A percentile compares a stretch with the other conserved stretches of the same genome.
These are phyloP conservation scores for Suhomyces prunicola DNA, from an alignment of 805 yeast species.

Conservation along the genomic window DNA sequence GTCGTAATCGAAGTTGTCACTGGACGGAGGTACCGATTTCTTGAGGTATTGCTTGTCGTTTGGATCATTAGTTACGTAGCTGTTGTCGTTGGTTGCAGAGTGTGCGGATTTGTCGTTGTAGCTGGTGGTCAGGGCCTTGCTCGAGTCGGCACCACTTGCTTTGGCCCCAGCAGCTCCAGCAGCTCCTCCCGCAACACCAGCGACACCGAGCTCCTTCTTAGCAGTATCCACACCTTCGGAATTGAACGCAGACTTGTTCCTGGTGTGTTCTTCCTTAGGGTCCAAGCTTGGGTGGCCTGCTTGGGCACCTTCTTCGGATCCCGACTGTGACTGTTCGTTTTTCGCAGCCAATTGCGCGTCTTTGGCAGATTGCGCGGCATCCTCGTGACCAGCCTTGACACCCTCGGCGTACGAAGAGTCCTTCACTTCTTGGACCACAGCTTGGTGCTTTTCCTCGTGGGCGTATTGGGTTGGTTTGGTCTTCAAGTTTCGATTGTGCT, in stretches of 20 bases:
- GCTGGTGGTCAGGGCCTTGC: neutral
- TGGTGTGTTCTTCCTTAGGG: constrained; percentile 21
- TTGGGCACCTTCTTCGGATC: neutral
- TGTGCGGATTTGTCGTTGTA: neutral
- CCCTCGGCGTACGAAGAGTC: constrained; percentile 12
- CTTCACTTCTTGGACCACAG: constrained; percentile 5
- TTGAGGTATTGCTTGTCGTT: neutral
- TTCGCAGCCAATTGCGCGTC: constrained; percentile 1
- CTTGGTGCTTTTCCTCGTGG: constrained; percentile 11
- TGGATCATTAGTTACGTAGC: neutral
- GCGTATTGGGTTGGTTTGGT: constrained; percentile 20
- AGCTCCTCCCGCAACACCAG: constrained; percentile 11
- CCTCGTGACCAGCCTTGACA: constrained; percentile 11
- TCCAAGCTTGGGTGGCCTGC: constrained; percentile 11
- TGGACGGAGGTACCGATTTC: constrained; percentile 11
- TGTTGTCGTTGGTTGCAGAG: neutral
- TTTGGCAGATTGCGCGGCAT: constrained; percentile 15
- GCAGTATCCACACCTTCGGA: constrained; percentile 23
- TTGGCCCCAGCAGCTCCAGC: constrained; percentile 5
- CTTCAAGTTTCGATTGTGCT: constrained; percentile 16
- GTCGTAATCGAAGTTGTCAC: constrained; percentile 19
- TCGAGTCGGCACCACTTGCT: neutral
- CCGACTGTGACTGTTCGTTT: neutral
- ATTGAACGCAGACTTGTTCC: constrained; percentile 34
- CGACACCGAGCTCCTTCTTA: constrained; percentile 5